phyloP scores from a whole-genome alignment of 1,139 yeast species.

The Geotrichum australiense region DNA sequence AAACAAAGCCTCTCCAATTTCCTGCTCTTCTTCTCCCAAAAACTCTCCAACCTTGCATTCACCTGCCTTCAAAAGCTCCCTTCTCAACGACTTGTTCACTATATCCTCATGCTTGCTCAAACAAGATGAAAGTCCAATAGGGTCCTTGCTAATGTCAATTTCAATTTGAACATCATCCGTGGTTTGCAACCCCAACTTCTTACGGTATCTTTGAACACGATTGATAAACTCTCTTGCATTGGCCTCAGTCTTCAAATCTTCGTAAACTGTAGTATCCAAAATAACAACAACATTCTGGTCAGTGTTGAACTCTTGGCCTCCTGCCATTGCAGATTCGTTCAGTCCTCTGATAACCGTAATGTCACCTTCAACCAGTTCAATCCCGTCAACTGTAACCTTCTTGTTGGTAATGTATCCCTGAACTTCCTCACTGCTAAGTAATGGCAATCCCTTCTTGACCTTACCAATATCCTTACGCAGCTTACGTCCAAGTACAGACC shows the following conservation, averaged over 20 bases:
- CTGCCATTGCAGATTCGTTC: conserved; percentile 51
- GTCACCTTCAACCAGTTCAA: conserved; percentile 79
- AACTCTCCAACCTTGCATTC: conserved; percentile 27
- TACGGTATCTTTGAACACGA: conserved; percentile 96
- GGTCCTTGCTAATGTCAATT: conserved; percentile 61
- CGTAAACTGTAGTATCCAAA: conserved; percentile 79
- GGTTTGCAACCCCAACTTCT: conserved; percentile 90
- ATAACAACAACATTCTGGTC: conserved; percentile 85
- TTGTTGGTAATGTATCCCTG: conserved; percentile 68
- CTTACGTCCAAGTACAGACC: conserved; percentile 98
- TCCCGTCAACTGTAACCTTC: conserved; percentile 78
- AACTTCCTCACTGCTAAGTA: conserved; percentile 72
- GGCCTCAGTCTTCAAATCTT: conserved; percentile 89
- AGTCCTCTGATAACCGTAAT: conserved; percentile 84
- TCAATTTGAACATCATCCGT: conserved; percentile 93
- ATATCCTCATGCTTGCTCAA: conserved; percentile 59
- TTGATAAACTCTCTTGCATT: conserved; percentile 92
- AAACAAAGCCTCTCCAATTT: conserved; percentile 79
- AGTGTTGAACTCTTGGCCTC: conserved; percentile 78
- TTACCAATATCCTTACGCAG: conserved; percentile 88
- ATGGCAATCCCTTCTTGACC: conserved; percentile 90
- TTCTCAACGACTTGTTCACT: conserved; percentile 70
- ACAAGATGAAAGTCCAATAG: conserved; percentile 56
- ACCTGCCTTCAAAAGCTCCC: conserved; percentile 34
- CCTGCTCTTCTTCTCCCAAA: conserved; percentile 85